Base-by-base conservation (phyloP, 768 basidiomycete species). In the Mycena indigotica region DNA sequence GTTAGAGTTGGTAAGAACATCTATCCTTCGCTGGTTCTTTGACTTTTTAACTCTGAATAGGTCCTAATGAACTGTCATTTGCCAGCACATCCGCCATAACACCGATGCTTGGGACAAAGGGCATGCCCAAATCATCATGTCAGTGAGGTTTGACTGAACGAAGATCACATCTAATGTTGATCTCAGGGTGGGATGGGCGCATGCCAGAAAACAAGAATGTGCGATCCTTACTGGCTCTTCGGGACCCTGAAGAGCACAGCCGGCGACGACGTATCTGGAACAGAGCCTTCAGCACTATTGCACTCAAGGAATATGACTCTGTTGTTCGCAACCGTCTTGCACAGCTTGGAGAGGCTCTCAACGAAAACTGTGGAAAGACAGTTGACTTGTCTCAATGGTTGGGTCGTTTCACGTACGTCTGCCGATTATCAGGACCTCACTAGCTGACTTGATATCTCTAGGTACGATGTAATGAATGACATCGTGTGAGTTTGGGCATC, bases 1-100 rank as follows among this genome's bases (percentile, higher is more conserved):
- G 73, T 77, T 17, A 62, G 76, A n/a, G 60, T 69, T 2, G 76
- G 76, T 74, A 48, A 44, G 25, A 28, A 51, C 26, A 50, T n/a
- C 16, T 24, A 19, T n/a, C 12, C 19, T 30, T 41, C 44, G n/a
- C n/a, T n/a, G 19, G 41, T 49, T 51, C 23, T 15, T 38, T 28
- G 24, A 23, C 28, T 8, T 28, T 25, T 28, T n/a, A n/a, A n/a
- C n/a, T n/a, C n/a, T n/a, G 16, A 5, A 17, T 25, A 59, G 57
- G 57, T 51, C 58, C 58, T 21, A 60, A 60, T 30, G 58, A 60
- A 19, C 49, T 60, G 28, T 60, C 58, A 39, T 52, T 60, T 35
- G 45, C 23, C 52, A 26, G 52, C 16, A 56, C 26, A 5, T 32
- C 28, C 30, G 54, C 55, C 25, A 52, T 61, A 24, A 32, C 25